phyloP scores from a whole-genome alignment of 768 basidiomycete genomes.

The Sarcodon aspratus region DNA sequence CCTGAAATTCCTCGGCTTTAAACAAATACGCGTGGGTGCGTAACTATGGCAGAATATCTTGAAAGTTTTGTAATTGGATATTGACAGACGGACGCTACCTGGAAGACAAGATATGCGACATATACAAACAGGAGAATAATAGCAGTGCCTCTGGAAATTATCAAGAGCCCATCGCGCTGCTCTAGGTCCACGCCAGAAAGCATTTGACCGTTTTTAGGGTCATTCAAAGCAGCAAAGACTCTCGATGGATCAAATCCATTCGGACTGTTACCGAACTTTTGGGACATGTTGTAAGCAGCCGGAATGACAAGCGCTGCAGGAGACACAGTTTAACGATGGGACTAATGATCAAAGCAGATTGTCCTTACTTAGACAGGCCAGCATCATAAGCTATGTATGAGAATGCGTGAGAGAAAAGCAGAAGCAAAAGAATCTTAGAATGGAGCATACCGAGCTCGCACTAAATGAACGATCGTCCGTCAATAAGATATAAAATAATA shows the following conservation, averaged over 20 bases:
- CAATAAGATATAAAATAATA: constrained; percentile 1
- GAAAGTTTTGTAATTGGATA: too few species aligned
- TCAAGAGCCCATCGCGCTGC: constrained; percentile 36
- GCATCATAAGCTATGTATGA: constrained; percentile 57
- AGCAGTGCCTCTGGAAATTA: constrained; percentile 75
- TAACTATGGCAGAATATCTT: too few species aligned
- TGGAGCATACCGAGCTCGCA: constrained; percentile 24
- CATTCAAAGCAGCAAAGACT: background rate
- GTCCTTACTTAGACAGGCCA: constrained; percentile 71
- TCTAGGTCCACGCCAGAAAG: background rate
- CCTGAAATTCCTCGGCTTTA: constrained; percentile 26
- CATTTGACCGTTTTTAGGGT: background rate
- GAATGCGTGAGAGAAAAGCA: constrained; percentile 2
- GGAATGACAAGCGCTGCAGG: constrained; percentile 74
- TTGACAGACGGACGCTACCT: constrained; percentile 29
- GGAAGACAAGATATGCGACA: constrained; percentile 64
- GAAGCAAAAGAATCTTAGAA: constrained; percentile 7
- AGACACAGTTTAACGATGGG: background rate
- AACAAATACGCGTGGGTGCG: constrained; percentile 63
- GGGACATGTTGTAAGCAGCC: constrained; percentile 65
- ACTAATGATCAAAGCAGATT: background rate
- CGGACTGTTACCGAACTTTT: constrained; percentile 8
- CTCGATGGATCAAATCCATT: background rate
- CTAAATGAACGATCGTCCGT: constrained; percentile 11
- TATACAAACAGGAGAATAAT: constrained; percentile 68